A percentile compares a stretch with the other conserved stretches of the same genome.
phyloP scores from a whole-genome alignment of 495 filamentous ascomycete species.

The Penicillium antarcticum region DNA sequence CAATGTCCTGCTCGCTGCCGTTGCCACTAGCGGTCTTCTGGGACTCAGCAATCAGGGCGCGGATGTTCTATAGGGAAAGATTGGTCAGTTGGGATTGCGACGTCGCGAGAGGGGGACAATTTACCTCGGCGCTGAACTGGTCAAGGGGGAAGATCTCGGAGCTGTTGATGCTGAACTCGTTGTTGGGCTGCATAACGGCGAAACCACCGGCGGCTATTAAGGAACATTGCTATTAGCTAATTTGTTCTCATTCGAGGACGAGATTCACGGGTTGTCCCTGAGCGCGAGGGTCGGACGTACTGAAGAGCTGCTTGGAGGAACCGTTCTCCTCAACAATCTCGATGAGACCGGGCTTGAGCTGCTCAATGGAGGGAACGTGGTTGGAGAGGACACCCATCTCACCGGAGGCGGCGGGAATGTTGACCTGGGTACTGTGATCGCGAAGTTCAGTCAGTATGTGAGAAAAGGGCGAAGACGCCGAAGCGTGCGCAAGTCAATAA shows the following conservation, averaged over 20 bases:
- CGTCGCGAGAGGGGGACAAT: conserved; percentile 12
- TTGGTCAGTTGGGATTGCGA: conserved; percentile 10
- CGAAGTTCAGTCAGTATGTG: conserved; percentile 36
- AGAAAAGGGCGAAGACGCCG: conserved; percentile 7
- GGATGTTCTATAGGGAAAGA: conserved; percentile 29
- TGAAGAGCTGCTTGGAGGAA: conserved; percentile 96
- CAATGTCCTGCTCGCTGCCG: conserved; percentile 96
- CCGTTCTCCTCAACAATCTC: conserved; percentile 92
- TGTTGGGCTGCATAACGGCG: conserved; percentile 93
- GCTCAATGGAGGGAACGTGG: conserved; percentile 98
- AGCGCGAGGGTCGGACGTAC: conserved; percentile 56
- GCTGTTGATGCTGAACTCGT: conserved; percentile 93
- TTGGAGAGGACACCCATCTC: conserved; percentile 99
- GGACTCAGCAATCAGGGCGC: conserved; percentile 74
- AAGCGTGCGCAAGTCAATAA: conserved; percentile 11
- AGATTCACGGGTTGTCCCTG: conserved; percentile 1
- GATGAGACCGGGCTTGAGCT: conserved; percentile 92
- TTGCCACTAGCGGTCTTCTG: conserved; percentile 88
- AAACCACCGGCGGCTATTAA: conserved; percentile 88
- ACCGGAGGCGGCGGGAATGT: conserved; percentile 94
- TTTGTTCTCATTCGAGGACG: conserved; percentile 1
- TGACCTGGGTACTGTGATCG: conserved; percentile 83
- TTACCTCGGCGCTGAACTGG: conserved; percentile 85
- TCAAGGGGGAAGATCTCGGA: conserved; percentile 92
- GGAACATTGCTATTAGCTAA: conserved; percentile 19